A percentile compares a stretch with the other conserved stretches of the same genome.
These are phyloP conservation scores for Aspergillus floridensis DNA, from an alignment of 2,329 filamentous ascomycete species.

Conservation along the genomic window DNA sequence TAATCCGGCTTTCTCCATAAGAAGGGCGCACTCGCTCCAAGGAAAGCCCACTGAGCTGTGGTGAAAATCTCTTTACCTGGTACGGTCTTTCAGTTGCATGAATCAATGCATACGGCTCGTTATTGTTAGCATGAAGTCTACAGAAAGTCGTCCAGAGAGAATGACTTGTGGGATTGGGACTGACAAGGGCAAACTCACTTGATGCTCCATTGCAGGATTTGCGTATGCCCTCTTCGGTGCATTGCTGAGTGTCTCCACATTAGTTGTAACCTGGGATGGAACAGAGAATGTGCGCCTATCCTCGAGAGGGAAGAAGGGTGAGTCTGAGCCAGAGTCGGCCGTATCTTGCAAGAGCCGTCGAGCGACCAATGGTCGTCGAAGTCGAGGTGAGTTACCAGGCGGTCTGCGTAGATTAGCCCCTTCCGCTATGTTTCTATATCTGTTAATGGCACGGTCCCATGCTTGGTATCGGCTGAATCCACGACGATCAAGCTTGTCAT, in stretches of 20 bases:
- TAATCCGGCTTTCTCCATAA: constrained; percentile 18
- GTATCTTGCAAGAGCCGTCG: constrained; percentile 21
- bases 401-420: constrained; percentile 15
- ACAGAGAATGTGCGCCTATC: constrained; percentile 13
- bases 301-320: constrained; percentile 12
- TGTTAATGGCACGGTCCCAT: constrained; percentile 46
- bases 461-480: constrained; percentile 48
- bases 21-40: constrained; percentile 21
- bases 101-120: constrained; percentile 24
- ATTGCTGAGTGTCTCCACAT: constrained; percentile 15
- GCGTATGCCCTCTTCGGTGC: constrained; percentile 10
- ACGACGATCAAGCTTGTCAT: constrained; percentile 40
- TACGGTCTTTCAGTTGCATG: constrained; percentile 18
- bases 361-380: constrained; percentile 17
- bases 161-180: background rate
- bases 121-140: constrained; percentile 22
- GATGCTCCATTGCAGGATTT: constrained; percentile 13
- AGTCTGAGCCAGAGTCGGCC: constrained; percentile 11
- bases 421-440: constrained; percentile 35
- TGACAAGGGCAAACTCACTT: constrained; percentile 19
- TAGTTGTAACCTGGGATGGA: constrained; percentile 16
- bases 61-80: constrained; percentile 19
- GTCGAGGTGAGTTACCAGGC: constrained; percentile 10
- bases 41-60: constrained; percentile 21
- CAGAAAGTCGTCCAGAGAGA: too few relatives aligned